phyloP scores from a whole-genome alignment of 169 alveolate species.

The Plasmodium fragile region DNA sequence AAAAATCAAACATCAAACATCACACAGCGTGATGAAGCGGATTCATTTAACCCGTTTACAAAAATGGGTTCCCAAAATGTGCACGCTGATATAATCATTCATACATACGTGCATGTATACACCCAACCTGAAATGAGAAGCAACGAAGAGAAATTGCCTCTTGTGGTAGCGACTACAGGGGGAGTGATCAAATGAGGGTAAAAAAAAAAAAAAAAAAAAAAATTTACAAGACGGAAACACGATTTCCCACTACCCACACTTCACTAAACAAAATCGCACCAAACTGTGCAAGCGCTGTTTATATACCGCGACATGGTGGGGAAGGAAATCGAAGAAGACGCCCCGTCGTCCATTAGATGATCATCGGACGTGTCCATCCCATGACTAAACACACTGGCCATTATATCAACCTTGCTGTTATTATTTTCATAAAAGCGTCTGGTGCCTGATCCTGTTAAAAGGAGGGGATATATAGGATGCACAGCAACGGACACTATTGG shows the following conservation, averaged over 20 bases:
- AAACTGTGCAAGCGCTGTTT: conserved; percentile 46
- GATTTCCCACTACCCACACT: not conserved
- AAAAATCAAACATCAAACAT: not conserved
- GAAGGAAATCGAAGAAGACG: not conserved
- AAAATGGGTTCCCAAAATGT: not conserved
- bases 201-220: too few relatives aligned
- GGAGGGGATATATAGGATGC: conserved; percentile 38
- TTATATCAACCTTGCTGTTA: conserved; percentile 14
- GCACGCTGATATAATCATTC: not conserved
- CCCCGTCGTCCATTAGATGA: not conserved
- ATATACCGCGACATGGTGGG: conserved; percentile 9
- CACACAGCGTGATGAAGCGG: not conserved
- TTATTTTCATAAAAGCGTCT: conserved; percentile 58
- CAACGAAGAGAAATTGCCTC: not conserved
- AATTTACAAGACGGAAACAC: not conserved
- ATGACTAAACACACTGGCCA: conserved; percentile 9
- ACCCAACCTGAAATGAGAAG: not conserved
- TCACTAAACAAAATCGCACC: not conserved
- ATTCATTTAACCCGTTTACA: not conserved
- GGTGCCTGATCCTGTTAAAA: conserved; percentile 67
- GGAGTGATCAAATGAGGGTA: too few relatives aligned
- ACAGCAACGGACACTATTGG: conserved; percentile 27
- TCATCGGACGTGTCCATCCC: not conserved
- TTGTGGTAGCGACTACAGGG: not conserved
- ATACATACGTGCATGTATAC: not conserved